Conservation (phyloP, 176 grass and related monocot genomes). For the Alloteropsis semialata region DNA sequence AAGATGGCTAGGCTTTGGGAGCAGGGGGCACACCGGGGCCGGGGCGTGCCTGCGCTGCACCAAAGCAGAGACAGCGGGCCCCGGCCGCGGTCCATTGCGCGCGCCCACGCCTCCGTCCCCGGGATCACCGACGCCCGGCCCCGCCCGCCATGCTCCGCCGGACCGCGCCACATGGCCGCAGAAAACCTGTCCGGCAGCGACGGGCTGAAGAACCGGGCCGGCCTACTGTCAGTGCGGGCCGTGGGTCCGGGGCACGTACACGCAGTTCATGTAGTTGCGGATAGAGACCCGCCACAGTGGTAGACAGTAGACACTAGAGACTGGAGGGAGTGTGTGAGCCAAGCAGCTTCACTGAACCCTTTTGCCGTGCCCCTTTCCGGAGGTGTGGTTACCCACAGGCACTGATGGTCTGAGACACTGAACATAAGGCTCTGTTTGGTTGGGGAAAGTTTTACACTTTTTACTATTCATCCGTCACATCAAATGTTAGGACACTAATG, state of each 20-base stretch:
- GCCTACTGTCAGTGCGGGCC: background rate
- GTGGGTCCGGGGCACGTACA: background rate
- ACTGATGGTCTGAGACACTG: too few species aligned
- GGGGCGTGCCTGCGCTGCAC: background rate
- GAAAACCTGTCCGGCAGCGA: background rate
- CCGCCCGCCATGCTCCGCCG: background rate
- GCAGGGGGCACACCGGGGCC: background rate
- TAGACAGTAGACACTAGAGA: background rate
- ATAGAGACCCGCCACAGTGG: background rate
- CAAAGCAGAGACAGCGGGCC: conserved; percentile 23
- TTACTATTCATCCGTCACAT: too few species aligned
- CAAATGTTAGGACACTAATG: too few species aligned
- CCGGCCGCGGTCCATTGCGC: background rate
- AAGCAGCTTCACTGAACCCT: background rate
- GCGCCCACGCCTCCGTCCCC: background rate
- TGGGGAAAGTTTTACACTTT: too few species aligned
- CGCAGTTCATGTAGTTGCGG: background rate
- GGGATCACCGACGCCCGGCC: conserved; percentile 13
- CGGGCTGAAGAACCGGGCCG: background rate
- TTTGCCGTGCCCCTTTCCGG: background rate
- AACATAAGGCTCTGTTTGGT: too few species aligned
- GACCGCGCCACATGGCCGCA: conserved; percentile 32
- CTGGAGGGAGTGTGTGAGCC: background rate
- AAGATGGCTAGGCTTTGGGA: background rate
- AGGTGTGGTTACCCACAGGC: background rate